Base-by-base conservation (phyloP, 352 stramenopile genomes). In the Phytophthora hybrid region DNA sequence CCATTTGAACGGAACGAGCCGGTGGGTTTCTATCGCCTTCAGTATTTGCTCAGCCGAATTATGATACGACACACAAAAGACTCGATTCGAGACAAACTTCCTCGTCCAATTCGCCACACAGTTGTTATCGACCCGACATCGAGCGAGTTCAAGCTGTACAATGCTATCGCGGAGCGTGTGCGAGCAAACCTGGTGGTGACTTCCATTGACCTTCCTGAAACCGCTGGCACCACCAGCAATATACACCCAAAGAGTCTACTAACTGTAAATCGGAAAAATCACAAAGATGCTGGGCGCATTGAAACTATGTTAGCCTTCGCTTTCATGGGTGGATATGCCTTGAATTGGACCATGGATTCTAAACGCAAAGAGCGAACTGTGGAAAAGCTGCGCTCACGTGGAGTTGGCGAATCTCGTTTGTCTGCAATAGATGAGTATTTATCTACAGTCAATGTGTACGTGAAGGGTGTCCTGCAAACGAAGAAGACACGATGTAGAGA, bases 21-120 rank as follows among this genome's bases (percentile, higher is more conserved):
- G 4, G 69, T 82, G 10, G 87, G 74, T 0, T 92, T 88, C 34
- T 68, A 91, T 21, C 88, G 93, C 6, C 59, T 98, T 1, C 81
- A 88, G 56, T 82, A 90, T 32, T 60, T 98, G 10, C 68, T 98
- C 5, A 90, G 84, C 37, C 80, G 89, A 23, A 87, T 98, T 19
- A 99, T 99, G 97, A 84, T 98, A 26, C 84, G 97, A 2, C 95
- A 99, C 75, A 98, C 94, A 4, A 99, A 99, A 62, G 67, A 82
- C 3, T 97, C 97, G 34, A 88, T 99, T 8, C 67, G 59, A 4
- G 70, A 73, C 14, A 78, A 85, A 19, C 74, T 92, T 14, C 79
- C 83, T 5, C 34, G 73, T 16, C 82, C 82, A 21, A 87, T 87
- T n/a, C 83, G 74, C 31, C 66, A 67, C 26, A 76, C 54, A 0